These are phyloP conservation scores for Leishmania turanica DNA, from an alignment of 208 protist genomes.

Conservation along the genomic window DNA sequence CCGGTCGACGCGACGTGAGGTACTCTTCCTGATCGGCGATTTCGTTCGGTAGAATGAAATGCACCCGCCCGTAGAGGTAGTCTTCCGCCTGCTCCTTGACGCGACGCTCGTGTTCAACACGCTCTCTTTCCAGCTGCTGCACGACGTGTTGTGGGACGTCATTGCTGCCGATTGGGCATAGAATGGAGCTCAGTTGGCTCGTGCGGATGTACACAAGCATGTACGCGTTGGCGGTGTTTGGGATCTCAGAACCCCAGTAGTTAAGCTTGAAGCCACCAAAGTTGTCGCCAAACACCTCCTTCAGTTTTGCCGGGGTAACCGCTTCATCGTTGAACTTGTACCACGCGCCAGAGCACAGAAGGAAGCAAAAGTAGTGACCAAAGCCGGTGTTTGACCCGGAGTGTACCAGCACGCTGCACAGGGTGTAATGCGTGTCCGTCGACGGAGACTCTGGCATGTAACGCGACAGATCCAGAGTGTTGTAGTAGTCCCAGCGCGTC, in stretches of 20 bases:
- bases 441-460: slow-evolving; percentile 78
- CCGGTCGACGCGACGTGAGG: slow-evolving; percentile 44
- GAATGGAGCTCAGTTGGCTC: slow-evolving; percentile 55
- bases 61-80: slow-evolving; percentile 79
- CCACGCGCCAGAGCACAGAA: slow-evolving; percentile 73
- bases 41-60: slow-evolving; percentile 70
- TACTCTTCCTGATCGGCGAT: slow-evolving; percentile 68
- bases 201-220: slow-evolving; percentile 93
- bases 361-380: slow-evolving; percentile 91
- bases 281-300: slow-evolving; percentile 87
- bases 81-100: slow-evolving; percentile 71
- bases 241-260: slow-evolving; percentile 87
- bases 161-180: slow-evolving; percentile 53
- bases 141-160: slow-evolving; percentile 84
- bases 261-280: slow-evolving; percentile 85
- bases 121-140: slow-evolving; percentile 60
- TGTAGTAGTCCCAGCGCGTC: slow-evolving; percentile 86
- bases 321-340: slow-evolving; percentile 93
- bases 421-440: slow-evolving; percentile 79
- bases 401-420: slow-evolving; percentile 90
- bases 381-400: slow-evolving; percentile 87
- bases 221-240: slow-evolving; percentile 86
- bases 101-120: slow-evolving; percentile 51
- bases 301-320: slow-evolving; percentile 76
- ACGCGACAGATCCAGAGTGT: slow-evolving; percentile 74